Base-by-base conservation (phyloP, 164 flowering plant genomes). In the Houttuynia cordata region DNA sequence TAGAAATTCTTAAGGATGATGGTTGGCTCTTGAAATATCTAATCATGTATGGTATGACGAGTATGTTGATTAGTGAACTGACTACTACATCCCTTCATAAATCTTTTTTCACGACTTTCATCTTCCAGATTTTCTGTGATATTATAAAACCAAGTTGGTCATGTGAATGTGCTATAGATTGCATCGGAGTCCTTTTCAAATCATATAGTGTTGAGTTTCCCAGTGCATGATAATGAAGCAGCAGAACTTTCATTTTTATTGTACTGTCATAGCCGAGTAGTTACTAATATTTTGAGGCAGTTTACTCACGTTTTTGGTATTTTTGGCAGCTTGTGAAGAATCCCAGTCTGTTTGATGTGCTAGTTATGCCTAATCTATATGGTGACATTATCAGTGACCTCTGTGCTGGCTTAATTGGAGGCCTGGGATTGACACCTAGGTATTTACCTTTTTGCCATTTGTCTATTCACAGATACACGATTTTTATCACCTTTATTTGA, bases 331-430 rank as follows among this genome's bases (percentile, higher is more conserved):
- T 93, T 73, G 99, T 93, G 73, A 88, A 88, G 74, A 93, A 85
- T 72, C 99, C 99, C 8, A 75, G 91, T 10, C 89, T 86, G 37
- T 93, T 93, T 74, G 99, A 90, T 76, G 96, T 90, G 23, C 68
- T 93, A 80, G 99, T 93, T 69, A 90, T 93, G 99, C 99, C 97
- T 56, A 93, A 93, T 76, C 97, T 93, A 40, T 93, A 93, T 68
- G 99, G 99, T 68, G 99, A 93, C 72, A 93, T 90, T 40, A 93
- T 93, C 59, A 93, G 99, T 77, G 99, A 93, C 72, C 86, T 93
- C 1, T 93, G 97, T 73, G 99, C 99, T 67, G 99, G 99, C 12
- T 73, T 93, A 76, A 75, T 93, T 70, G 99, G 97, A 8, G 99
- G 99, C 10, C 75, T 90, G 70, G 97, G 99, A 49, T 73, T 93